Conservation (phyloP, 306 rosid species). For the Delonix regia region DNA sequence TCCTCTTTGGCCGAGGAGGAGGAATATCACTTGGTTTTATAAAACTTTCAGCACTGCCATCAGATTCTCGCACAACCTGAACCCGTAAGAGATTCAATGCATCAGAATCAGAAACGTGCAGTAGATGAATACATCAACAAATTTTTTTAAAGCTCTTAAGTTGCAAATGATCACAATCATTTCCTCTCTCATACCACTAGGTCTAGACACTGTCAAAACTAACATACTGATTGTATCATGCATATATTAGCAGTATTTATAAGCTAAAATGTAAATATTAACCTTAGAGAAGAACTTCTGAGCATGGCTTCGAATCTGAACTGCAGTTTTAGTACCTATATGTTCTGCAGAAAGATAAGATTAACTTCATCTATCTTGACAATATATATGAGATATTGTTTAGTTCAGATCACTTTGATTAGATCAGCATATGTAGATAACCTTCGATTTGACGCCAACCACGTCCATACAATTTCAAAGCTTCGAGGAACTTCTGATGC, state of each 20-base stretch:
- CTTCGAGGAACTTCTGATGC: constrained; percentile 94
- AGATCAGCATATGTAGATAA: constrained; percentile 35
- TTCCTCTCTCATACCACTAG: background rate
- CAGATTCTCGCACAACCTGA: constrained; percentile 74
- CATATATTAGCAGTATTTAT: background rate
- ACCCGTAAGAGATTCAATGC: constrained; percentile 31
- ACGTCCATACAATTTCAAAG: constrained; percentile 93
- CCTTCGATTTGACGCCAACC: constrained; percentile 99
- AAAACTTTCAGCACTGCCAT: constrained; percentile 57
- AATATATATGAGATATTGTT: background rate
- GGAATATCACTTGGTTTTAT: constrained; percentile 78
- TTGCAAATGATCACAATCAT: constrained; percentile 23
- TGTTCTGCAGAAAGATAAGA: constrained; percentile 77
- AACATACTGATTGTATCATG: background rate
- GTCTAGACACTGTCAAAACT: background rate
- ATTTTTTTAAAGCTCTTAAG: background rate
- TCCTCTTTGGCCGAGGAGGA: constrained; percentile 98
- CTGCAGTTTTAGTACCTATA: constrained; percentile 94
- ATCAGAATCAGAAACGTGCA: constrained; percentile 26
- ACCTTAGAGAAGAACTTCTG: constrained; percentile 99
- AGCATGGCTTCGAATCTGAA: constrained; percentile 99
- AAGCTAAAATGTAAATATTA: constrained; percentile 20
- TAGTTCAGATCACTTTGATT: background rate
- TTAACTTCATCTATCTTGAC: constrained; percentile 39
- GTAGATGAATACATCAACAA: background rate